Conservation (phyloP, 1,284 basidiomycete genomes). For the Cutaneotrichosporon cyanovorans region DNA sequence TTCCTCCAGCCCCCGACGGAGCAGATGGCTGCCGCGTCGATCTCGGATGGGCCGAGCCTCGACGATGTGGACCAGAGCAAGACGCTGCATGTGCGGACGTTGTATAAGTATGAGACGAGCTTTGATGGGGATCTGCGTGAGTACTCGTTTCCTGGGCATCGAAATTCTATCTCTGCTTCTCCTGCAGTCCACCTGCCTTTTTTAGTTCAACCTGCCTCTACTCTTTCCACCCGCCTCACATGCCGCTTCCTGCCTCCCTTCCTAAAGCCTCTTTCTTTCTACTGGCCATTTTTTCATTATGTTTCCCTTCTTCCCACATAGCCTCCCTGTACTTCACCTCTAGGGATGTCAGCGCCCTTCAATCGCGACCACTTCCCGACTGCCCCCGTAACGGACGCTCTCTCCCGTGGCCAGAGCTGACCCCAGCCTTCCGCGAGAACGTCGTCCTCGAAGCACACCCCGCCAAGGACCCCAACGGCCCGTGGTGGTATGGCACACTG, state of each 20-base stretch:
- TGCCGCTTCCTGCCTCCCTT: no score
- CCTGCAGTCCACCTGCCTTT: no score
- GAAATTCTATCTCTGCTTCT: background rate
- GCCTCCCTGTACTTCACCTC: no score
- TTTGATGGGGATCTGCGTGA: conserved; percentile 76
- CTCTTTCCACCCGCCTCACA: no score
- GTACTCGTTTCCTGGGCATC: conserved; percentile 38
- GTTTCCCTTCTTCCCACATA: no score
- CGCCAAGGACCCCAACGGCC: conserved; percentile 59
- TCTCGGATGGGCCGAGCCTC: conserved; percentile 14
- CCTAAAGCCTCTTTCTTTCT: no score
- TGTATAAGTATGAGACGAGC: conserved; percentile 77
- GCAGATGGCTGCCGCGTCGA: conserved; percentile 3
- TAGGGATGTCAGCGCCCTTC: no score
- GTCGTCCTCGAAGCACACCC: conserved; percentile 71
- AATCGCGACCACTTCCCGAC: no score
- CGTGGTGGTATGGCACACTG: conserved; percentile 84
- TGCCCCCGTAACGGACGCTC: background rate
- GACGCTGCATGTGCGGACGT: conserved; percentile 60
- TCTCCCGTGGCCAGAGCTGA: conserved; percentile 1
- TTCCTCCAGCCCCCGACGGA: background rate
- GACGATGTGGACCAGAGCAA: conserved; percentile 15
- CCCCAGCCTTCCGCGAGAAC: conserved; percentile 72
- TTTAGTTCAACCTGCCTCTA: no score
- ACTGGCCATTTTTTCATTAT: no score